A percentile compares a stretch with the other conserved stretches of the same genome.
These are phyloP conservation scores for Leccinum huronense DNA, from an alignment of 1,284 basidiomycete species.

Conservation along the genomic window DNA sequence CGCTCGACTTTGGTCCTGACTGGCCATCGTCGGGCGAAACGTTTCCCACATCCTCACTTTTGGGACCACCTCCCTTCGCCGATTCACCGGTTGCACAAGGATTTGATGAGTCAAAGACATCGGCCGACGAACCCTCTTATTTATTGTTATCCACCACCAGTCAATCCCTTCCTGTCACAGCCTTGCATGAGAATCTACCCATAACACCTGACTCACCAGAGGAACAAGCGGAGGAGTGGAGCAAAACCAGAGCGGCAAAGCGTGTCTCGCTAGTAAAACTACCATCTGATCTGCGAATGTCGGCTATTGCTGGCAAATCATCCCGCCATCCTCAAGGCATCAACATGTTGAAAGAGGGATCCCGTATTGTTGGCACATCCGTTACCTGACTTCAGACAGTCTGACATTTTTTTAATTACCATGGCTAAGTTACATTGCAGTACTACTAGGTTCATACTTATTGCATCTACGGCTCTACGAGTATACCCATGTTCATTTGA, in stretches of 20 bases:
- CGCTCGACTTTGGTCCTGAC: slow-evolving; percentile 53
- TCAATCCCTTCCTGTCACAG: slow-evolving; percentile 22
- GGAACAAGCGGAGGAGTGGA: slow-evolving; percentile 81
- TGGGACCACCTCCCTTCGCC: slow-evolving; percentile 35
- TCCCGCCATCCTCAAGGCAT: slow-evolving; percentile 12
- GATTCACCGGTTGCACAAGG: slow-evolving; percentile 39
- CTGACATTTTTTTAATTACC: slow-evolving; percentile 9
- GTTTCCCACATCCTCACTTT: slow-evolving; percentile 32
- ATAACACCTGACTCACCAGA: slow-evolving; percentile 45
- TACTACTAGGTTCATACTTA: slow-evolving; percentile 1
- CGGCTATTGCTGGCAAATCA: slow-evolving; percentile 26
- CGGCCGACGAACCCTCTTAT: slow-evolving; percentile 26
- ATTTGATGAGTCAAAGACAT: slow-evolving; percentile 16
- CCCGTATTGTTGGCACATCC: slow-evolving; percentile 2
- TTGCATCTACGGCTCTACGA: slow-evolving; percentile 7
- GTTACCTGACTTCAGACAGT: slow-evolving; percentile 11
- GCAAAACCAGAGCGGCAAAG: slow-evolving; percentile 78
- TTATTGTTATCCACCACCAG: slow-evolving; percentile 37
- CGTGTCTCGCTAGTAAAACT: slow-evolving; percentile 77
- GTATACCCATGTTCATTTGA: slow-evolving; percentile 15
- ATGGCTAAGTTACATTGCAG: slow-evolving; percentile 8
- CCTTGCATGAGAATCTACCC: slow-evolving; percentile 46
- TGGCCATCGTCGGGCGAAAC: slow-evolving; percentile 46
- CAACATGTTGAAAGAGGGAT: slow-evolving; percentile 13
- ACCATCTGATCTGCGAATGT: slow-evolving; percentile 56